Evolutionary conservation across 257 asterid genomes (phyloP), one percentile per base, ranked within the genome.

Genomic region (Solanum lycopersicoides): DNA sequence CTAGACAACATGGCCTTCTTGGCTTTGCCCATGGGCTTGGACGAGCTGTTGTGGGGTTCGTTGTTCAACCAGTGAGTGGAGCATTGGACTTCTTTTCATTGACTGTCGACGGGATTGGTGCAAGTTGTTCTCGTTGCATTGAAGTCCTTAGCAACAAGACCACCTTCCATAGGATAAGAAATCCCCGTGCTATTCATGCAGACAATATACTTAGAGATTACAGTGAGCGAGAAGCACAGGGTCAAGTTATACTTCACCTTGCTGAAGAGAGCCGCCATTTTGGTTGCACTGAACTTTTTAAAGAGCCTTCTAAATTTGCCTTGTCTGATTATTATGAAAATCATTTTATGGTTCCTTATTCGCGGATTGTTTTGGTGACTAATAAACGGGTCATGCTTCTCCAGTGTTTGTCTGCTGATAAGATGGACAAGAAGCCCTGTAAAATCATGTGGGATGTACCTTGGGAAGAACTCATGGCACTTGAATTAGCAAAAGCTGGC

Each of bases 1-100:
- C 99, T 80, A 91, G 99, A 89, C 95, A 95, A 91, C 92, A 95
- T 91, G 99, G 99, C 88, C 91, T 97, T 91, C 95, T 95, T 87
- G 99, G 99, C 89, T 95, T 97, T 88, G 99, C 98, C 86, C 99
- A 97, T 91, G 99, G 99, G 45, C 91, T 97, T 84, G 99, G 99
- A 88, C 99, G 93, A 91, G 99, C 98, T 86, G 93, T 93, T 89
- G 88, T 97, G 77, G 99, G 99, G 83, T 93, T 97, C 47, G 89
- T 97, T 87, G 98, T 92, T 87, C 99, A 97, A 91, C 99, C 99
- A 69, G 88, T 97, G 89, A 97, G 99, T 91, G 99, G 99, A 88
- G 99, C 99, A 68, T 91, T 97, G 86, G 99, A 97, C 86, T 97
- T 97, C 88, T 91, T 97, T 92, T 97, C 99, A 60, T 91, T 97